phyloP scores from a whole-genome alignment of 805 yeast genomes.

The Cyberlindnera xishuangbannaensis region DNA sequence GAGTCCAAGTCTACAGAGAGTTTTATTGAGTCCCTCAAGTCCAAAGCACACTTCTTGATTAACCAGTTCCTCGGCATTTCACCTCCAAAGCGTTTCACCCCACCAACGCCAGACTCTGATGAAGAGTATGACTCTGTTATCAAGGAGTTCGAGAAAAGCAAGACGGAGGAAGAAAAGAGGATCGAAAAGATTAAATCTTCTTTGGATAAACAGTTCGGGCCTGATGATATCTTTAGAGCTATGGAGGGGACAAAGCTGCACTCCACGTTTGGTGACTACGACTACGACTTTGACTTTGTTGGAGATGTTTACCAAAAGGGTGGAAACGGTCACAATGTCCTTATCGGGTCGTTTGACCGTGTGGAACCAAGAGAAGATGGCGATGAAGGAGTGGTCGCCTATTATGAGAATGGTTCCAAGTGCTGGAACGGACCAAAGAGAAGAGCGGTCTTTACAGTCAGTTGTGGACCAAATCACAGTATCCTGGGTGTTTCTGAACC shows the following conservation, averaged over 20 bases:
- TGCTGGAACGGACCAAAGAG: slow-evolving; percentile 96
- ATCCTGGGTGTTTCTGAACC: slow-evolving; percentile 76
- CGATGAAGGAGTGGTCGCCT: slow-evolving; percentile 29
- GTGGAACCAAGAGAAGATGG: slow-evolving; percentile 25
- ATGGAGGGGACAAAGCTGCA: slow-evolving; percentile 42
- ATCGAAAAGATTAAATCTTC: slow-evolving; percentile 7
- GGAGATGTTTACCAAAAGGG: slow-evolving; percentile 54
- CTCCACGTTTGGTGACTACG: slow-evolving; percentile 60
- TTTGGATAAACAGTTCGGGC: slow-evolving; percentile 42
- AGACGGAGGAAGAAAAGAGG: slow-evolving; percentile 1
- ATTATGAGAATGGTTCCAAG: slow-evolving; percentile 57
- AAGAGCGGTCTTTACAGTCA: slow-evolving; percentile 54
- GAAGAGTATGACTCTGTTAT: slow-evolving; percentile 13
- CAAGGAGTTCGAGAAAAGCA: slow-evolving; percentile 7
- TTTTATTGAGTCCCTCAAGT: slow-evolving; percentile 9
- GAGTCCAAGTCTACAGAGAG: slow-evolving; percentile 2
- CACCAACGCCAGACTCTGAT: slow-evolving; percentile 11
- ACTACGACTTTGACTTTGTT: slow-evolving; percentile 55
- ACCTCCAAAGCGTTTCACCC: slow-evolving; percentile 9
- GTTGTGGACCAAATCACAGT: slow-evolving; percentile 57
- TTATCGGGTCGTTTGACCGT: slow-evolving; percentile 41
- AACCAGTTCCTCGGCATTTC: slow-evolving; percentile 21
- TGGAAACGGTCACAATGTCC: slow-evolving; percentile 36
- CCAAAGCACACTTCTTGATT: slow-evolving; percentile 9
- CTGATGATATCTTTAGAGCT: slow-evolving; percentile 58